Conservation (phyloP, 2,329 filamentous ascomycete species). For the Fusarium algeriense region DNA sequence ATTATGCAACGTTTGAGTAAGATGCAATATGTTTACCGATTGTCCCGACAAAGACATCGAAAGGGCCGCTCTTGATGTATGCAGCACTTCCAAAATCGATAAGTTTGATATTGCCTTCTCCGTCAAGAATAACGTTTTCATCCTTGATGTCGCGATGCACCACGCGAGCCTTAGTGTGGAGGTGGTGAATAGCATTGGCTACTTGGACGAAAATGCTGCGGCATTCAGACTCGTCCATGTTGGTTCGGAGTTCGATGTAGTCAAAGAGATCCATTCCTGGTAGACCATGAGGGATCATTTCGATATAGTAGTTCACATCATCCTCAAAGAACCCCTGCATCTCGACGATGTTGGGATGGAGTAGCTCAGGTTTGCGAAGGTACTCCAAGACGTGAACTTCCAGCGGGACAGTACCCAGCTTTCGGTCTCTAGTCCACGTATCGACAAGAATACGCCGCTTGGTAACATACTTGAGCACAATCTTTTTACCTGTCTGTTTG, state of each 20-base stretch:
- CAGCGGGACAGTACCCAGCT: constrained; percentile 91
- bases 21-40: constrained; percentile 75
- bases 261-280: constrained; percentile 99
- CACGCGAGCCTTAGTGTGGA: constrained; percentile 90
- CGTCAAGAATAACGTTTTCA: constrained; percentile 96
- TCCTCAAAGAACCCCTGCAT: constrained; percentile 83
- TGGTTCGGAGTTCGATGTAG: constrained; percentile 95
- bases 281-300: constrained; percentile 94
- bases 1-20: constrained; percentile 3
- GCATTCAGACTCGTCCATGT: constrained; percentile 96
- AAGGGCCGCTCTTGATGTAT: constrained; percentile 98
- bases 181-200: constrained; percentile 86
- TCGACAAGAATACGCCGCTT: constrained; percentile 97
- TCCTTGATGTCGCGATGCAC: constrained; percentile 99
- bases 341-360: constrained; percentile 77
- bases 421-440: constrained; percentile 95
- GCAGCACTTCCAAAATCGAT: constrained; percentile 98
- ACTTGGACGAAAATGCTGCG: constrained; percentile 96
- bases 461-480: constrained; percentile 97
- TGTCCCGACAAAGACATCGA: constrained; percentile 98
- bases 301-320: constrained; percentile 96
- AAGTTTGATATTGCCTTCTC: constrained; percentile 94
- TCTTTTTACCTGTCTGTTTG: constrained; percentile 83
- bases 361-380: constrained; percentile 78
- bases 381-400: constrained; percentile 98